Evolutionary conservation across 495 filamentous ascomycete genomes (phyloP).

Genomic region (Xylaria cubensis): DNA sequence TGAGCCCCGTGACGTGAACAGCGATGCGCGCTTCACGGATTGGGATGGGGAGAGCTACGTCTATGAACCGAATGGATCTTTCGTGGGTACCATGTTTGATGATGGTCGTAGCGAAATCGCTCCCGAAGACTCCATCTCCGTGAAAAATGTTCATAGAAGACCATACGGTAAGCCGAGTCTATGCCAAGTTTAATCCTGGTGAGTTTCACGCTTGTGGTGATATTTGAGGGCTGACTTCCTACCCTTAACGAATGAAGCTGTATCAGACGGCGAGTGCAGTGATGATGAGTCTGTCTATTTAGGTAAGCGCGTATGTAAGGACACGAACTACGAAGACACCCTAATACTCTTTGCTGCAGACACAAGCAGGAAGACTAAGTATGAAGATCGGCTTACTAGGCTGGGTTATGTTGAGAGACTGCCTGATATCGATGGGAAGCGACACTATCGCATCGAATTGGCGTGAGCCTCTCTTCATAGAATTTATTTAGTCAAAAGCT

Average conservation of each 20-base stretch:
- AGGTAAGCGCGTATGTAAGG: neutral
- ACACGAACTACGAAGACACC: too few relatives aligned
- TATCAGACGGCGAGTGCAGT: neutral
- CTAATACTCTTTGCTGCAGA: neutral
- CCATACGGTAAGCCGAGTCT: slow-evolving; percentile 1
- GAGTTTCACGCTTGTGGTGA: neutral
- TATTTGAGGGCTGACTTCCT: neutral
- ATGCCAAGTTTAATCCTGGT: neutral
- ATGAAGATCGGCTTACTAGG: slow-evolving; percentile 15
- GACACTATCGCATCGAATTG: slow-evolving; percentile 19
- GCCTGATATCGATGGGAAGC: slow-evolving; percentile 20
- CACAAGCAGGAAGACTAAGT: slow-evolving; percentile 3
- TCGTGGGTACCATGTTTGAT: neutral
- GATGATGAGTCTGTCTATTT: neutral
- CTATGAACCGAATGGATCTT: slow-evolving; percentile 10
- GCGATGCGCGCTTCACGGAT: neutral
- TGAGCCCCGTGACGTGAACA: neutral
- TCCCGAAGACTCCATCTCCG: slow-evolving; percentile 4
- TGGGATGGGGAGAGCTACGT: slow-evolving; percentile 12
- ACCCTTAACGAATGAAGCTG: neutral
- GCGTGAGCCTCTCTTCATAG: neutral
- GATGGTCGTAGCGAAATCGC: neutral
- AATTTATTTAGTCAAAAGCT: neutral
- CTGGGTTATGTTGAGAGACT: slow-evolving; percentile 16
- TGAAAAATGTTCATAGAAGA: slow-evolving; percentile 4